Conservation (phyloP, 2,329 filamentous ascomycete species). For the Dactylellina haptotyla region DNA sequence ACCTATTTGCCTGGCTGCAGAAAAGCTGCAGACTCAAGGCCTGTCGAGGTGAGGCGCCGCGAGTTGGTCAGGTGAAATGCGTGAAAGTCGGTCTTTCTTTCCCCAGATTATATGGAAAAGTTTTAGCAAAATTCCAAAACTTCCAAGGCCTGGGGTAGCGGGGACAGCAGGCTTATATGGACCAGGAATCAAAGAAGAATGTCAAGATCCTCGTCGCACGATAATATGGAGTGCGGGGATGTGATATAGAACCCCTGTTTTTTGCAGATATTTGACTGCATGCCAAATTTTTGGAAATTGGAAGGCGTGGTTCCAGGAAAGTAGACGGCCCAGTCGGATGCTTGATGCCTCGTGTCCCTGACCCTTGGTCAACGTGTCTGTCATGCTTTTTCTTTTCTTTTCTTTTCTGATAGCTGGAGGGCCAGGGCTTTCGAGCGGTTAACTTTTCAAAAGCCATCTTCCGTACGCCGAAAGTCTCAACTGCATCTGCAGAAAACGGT, state of each 20-base stretch:
- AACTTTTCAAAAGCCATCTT: not conserved
- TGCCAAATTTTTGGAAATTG: slow-evolving; percentile 35
- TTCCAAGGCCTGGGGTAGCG: slow-evolving; percentile 37
- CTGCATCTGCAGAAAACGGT: slow-evolving; percentile 23
- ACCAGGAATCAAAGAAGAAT: slow-evolving; percentile 4
- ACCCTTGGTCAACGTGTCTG: slow-evolving; percentile 14
- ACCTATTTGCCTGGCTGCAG: slow-evolving; percentile 35
- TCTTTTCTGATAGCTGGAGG: slow-evolving; percentile 1
- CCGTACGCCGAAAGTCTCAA: slow-evolving; percentile 31
- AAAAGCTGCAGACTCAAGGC: slow-evolving; percentile 37
- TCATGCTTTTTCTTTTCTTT: not conserved
- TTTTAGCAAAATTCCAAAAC: slow-evolving; percentile 23
- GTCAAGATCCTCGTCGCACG: slow-evolving; percentile 22
- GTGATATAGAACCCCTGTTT: slow-evolving; percentile 12
- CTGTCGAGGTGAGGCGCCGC: slow-evolving; percentile 3
- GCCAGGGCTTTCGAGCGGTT: slow-evolving; percentile 29
- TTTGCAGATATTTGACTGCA: slow-evolving; percentile 28
- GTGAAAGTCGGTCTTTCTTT: slow-evolving; percentile 1
- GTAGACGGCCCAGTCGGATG: slow-evolving; percentile 9
- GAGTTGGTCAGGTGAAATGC: slow-evolving; percentile 22
- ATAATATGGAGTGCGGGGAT: slow-evolving; percentile 38
- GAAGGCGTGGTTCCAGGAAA: slow-evolving; percentile 10
- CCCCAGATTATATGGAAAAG: slow-evolving; percentile 24
- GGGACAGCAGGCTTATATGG: slow-evolving; percentile 46
- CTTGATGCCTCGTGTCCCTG: slow-evolving; percentile 19